Evolutionary conservation across 2,329 filamentous ascomycete species (phyloP).

Genomic region (Fusarium sp.): DNA sequence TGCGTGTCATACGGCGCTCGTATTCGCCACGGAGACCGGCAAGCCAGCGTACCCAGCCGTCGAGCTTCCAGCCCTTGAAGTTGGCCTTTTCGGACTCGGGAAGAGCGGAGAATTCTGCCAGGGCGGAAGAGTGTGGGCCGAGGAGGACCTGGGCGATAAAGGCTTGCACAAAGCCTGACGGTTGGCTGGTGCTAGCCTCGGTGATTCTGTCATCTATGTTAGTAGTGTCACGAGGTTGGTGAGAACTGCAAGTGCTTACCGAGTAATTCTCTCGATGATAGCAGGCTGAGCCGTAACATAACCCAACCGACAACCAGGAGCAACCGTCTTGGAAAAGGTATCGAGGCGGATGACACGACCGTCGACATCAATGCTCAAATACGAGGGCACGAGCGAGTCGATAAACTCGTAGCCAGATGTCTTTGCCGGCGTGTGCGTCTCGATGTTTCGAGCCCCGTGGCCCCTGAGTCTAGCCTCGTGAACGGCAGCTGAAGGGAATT

Average conservation of each 20-base stretch:
- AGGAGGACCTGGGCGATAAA: slow-evolving; percentile 83
- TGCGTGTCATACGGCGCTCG: slow-evolving; percentile 83
- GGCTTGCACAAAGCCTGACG: slow-evolving; percentile 89
- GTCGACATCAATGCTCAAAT: slow-evolving; percentile 83
- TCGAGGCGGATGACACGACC: slow-evolving; percentile 91
- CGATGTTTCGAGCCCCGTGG: slow-evolving; percentile 46
- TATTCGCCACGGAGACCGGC: slow-evolving; percentile 86
- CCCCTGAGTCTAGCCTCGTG: slow-evolving; percentile 63
- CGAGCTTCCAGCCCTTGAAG: slow-evolving; percentile 77
- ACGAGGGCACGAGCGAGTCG: slow-evolving; percentile 86
- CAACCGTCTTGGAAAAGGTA: slow-evolving; percentile 94
- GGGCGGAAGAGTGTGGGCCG: slow-evolving; percentile 68
- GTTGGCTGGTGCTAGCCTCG: slow-evolving; percentile 83
- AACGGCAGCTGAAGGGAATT: slow-evolving; percentile 78
- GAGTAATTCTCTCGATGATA: slow-evolving; percentile 76
- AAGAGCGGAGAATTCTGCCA: slow-evolving; percentile 56
- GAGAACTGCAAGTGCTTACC: slow-evolving; percentile 35
- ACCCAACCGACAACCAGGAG: slow-evolving; percentile 88
- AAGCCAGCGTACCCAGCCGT: slow-evolving; percentile 93
- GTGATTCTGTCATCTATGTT: slow-evolving; percentile 67
- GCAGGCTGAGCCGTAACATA: slow-evolving; percentile 90
- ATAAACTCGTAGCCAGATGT: slow-evolving; percentile 79
- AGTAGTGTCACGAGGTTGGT: neutral
- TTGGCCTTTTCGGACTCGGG: slow-evolving; percentile 60
- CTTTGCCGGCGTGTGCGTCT: slow-evolving; percentile 48